These are phyloP conservation scores for Aspergillus cavernicola DNA, from an alignment of 495 filamentous ascomycete species.

Conservation along the genomic window DNA sequence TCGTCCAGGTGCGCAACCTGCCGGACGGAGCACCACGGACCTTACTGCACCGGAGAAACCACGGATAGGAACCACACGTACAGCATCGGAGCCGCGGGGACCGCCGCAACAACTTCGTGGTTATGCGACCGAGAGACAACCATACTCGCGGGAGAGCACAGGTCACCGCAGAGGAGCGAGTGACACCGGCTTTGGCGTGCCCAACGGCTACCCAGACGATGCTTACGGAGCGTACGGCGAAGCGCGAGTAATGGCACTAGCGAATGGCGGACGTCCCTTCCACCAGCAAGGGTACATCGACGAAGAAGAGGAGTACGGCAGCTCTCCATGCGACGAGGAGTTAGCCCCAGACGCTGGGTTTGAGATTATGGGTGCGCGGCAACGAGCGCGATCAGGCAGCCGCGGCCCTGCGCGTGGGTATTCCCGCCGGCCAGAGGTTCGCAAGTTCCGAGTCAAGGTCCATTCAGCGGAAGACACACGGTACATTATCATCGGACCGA, in stretches of 20 bases:
- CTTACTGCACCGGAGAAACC: conserved; percentile 31
- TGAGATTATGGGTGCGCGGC: conserved; percentile 63
- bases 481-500: conserved; percentile 80
- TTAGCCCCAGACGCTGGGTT: conserved; percentile 67
- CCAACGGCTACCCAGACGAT: conserved; percentile 59
- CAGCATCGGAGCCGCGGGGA: conserved; percentile 52
- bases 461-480: conserved; percentile 84
- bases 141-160: conserved; percentile 17
- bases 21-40: conserved; percentile 21
- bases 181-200: conserved; percentile 24
- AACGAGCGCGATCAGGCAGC: conserved; percentile 28
- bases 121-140: not conserved
- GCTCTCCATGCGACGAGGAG: conserved; percentile 62
- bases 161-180: conserved; percentile 33
- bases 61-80: conserved; percentile 50
- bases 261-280: conserved; percentile 31
- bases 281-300: conserved; percentile 61
- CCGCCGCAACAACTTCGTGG: conserved; percentile 17
- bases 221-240: conserved; percentile 65
- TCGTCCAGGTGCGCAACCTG: conserved; percentile 28
- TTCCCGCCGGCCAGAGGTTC: conserved; percentile 39
- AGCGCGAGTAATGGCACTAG: conserved; percentile 19
- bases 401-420: conserved; percentile 27
- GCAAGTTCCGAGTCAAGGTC: conserved; percentile 81
- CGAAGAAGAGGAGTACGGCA: conserved; percentile 67